Evolutionary conservation across 2,329 filamentous ascomycete species (phyloP), one percentile per base, ranked within the genome.

Genomic region (Alternaria consortialis): DNA sequence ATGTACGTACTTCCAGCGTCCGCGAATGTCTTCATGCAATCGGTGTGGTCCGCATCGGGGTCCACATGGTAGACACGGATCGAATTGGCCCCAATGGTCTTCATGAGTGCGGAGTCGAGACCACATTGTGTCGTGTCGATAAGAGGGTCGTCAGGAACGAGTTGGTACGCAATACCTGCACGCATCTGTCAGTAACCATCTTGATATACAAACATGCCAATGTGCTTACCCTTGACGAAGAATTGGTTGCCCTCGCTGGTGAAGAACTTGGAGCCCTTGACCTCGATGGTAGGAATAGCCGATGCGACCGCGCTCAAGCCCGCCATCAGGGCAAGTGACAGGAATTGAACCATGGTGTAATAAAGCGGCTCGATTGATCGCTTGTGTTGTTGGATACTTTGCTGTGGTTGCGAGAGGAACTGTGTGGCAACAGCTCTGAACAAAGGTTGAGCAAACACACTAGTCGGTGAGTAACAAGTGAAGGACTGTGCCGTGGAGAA

Each of bases 21-120:
- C 12, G 87, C 88, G 75, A 97, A 92, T 1, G 88, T 89, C 55
- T 84, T 84, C 92, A 97, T 96, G 81, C 93, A 97, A 20, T 85
- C 89, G 59, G 86, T 84, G 78, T 97, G 94, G 75, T 94, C 83
- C 32, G 81, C 87, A 3, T 80, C 77, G 2, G 91, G 82, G 71
- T 96, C 90, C 63, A 97, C 92, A 74, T 97, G 92, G 79, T 97
- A 97, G 60, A 95, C 91, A 58, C 93, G 91, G 72, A 97, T 93
- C 31, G 90, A 85, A 77, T 97, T 97, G 75, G 91, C 87, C 64
- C 92, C 92, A 55, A 97, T 83, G 17, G 88, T 87, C 77, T 91
- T 86, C 91, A 97, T 96, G 73, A 94, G 84, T 15, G 82, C 77
- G 42, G 90, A 89, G 81, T 97, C 93, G 68, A 88, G 87, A 70